Base-by-base conservation (phyloP, 257 asterid genomes). In the Penstemon barbatus region DNA sequence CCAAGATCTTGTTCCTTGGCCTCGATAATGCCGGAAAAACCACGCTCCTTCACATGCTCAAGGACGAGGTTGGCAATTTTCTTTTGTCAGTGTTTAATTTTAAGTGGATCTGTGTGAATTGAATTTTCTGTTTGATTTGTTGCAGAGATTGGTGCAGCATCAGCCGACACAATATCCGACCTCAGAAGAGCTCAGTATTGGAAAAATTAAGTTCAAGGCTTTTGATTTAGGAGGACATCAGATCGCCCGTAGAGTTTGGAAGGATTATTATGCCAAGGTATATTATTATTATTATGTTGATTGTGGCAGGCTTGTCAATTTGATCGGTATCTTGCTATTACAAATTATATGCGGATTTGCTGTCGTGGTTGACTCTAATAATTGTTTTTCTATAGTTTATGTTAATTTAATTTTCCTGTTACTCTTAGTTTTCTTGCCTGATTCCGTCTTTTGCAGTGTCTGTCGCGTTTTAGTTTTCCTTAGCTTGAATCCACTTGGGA, bases 21-120 rank as follows among this genome's bases (percentile, higher is more conserved):
- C 97, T 92, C 67, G 98, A 92, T 77, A 92, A 92, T 75, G 95
- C 98, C 54, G 98, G 97, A 73, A 92, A 92, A 70, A 92, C 98
- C 72, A 92, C 98, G 64, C 84, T 92, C 73, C 98, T 92, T 59
- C 96, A 92, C 74, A 89, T 92, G 98, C 86, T 87, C 67, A 89
- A 92, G 75, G 97, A 89, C 68, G 98, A 92, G 98, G 98, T 92
- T 45, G 39, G 7, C 33, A 25, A 25, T 25, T 19, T 51, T 40
- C 42, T 59, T 43, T 38, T 57, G 4, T 61, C 8, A 8, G 8
- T 8, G 54, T 48, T 65, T 11, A 4, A 6, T 50, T 57, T 49
- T 50, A 54, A 38, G 4, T 39, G 13, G 7, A 54, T 56, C 40
- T 58, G 37, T 45, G 52, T 43, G 43, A 41, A n/a, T 44, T 40